phyloP scores from a whole-genome alignment of 139 green algal genomes.

The Chlorella sp. region DNA sequence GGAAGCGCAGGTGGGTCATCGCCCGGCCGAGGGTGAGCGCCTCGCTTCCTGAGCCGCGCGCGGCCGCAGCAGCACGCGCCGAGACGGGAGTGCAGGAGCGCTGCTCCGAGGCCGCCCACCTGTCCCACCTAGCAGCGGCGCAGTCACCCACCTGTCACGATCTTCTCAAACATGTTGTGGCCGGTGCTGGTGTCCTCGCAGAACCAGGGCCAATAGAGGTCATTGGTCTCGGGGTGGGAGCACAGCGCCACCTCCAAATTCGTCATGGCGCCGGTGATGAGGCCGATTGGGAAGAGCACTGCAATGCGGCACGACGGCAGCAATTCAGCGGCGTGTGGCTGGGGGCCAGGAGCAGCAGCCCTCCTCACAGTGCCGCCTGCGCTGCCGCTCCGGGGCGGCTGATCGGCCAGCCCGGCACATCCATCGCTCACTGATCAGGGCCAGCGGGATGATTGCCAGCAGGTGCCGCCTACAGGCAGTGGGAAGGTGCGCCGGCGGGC shows the following conservation, averaged over 20 bases:
- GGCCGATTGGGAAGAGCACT: conserved; percentile 14
- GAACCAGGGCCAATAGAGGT: conserved; percentile 23
- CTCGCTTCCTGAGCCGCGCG: too few relatives aligned
- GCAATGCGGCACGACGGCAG: neutral
- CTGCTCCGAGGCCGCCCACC: too few relatives aligned
- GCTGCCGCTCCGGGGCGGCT: neutral
- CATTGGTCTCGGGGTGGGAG: conserved; percentile 13
- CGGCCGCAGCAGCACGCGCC: too few relatives aligned
- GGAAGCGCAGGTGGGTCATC: too few relatives aligned
- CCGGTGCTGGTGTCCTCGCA: neutral
- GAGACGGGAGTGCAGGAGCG: too few relatives aligned
- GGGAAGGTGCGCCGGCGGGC: neutral
- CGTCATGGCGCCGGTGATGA: conserved; percentile 5
- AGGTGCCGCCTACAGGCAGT: neutral
- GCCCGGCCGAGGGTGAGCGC: too few relatives aligned
- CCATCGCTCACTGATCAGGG: neutral
- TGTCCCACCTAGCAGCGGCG: too few relatives aligned
- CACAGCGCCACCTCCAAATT: conserved; percentile 8
- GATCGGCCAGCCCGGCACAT: neutral
- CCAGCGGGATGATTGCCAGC: neutral
- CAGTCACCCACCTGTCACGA: too few relatives aligned
- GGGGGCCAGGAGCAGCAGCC: neutral
- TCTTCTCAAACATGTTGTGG: too few relatives aligned
- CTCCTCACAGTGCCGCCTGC: neutral
- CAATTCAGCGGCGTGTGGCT: too few relatives aligned